Conservation (phyloP, 306 rosid species). For the Glycine latifolia region DNA sequence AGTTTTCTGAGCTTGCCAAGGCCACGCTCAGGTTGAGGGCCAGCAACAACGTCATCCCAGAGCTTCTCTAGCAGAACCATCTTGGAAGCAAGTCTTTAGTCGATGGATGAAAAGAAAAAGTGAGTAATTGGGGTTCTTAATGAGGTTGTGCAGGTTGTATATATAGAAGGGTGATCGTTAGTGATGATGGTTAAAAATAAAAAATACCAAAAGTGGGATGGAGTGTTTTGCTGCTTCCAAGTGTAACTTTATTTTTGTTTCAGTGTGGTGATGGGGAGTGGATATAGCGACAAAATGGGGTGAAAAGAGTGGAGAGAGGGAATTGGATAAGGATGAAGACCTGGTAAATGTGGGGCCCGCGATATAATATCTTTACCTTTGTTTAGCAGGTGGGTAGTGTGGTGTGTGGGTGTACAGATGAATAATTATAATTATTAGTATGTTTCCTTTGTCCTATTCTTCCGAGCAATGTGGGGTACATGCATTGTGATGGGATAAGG, state of each 20-base stretch:
- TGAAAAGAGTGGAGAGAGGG: no score
- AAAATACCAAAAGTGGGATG: conserved; percentile 42
- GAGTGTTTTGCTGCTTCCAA: conserved; percentile 40
- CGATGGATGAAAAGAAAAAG: no score
- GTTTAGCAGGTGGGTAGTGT: neutral
- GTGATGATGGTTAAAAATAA: conserved; percentile 17
- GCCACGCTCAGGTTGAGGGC: conserved; percentile 89
- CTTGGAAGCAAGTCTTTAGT: neutral
- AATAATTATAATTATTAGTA: neutral
- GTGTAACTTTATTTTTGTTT: conserved; percentile 17
- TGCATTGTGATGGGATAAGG: no score
- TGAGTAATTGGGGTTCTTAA: neutral
- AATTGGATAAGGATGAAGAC: conserved; percentile 60
- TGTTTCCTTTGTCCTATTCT: conserved; percentile 53
- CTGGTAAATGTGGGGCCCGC: conserved; percentile 51
- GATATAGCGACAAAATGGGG: neutral
- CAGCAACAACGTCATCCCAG: conserved; percentile 89
- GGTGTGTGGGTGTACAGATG: conserved; percentile 17
- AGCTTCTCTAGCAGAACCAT: conserved; percentile 86
- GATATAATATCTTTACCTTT: conserved; percentile 41
- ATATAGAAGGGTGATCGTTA: conserved; percentile 17
- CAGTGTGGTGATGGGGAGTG: neutral
- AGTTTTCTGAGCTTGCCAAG: conserved; percentile 76
- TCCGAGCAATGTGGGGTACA: neutral
- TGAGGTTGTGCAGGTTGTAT: neutral